These are phyloP conservation scores for Fusarium chaquense DNA, from an alignment of 2,329 filamentous ascomycete species.

Conservation along the genomic window DNA sequence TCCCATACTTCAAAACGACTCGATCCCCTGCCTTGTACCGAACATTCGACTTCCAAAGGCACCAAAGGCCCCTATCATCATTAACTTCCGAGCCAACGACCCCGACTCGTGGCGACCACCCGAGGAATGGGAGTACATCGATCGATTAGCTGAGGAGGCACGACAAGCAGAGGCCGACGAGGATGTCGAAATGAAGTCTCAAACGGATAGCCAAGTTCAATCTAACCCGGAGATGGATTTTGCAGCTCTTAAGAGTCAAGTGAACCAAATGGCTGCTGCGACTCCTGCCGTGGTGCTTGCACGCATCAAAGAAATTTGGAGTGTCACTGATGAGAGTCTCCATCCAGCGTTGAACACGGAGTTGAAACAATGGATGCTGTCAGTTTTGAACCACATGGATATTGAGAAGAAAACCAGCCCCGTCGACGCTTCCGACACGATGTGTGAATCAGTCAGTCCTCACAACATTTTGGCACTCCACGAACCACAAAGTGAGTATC, in stretches of 20 bases:
- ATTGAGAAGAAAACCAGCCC: conserved; percentile 45
- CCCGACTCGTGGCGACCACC: conserved; percentile 61
- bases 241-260: conserved; percentile 24
- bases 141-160: conserved; percentile 5
- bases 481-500: conserved; percentile 60
- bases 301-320: conserved; percentile 60
- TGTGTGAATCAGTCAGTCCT: not conserved
- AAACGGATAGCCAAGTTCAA: not conserved
- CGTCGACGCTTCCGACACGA: conserved; percentile 7
- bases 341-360: conserved; percentile 59
- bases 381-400: conserved; percentile 63
- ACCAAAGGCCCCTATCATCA: conserved; percentile 30
- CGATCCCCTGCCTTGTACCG: conserved; percentile 23
- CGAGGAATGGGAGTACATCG: conserved; percentile 56
- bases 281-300: conserved; percentile 60
- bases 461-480: conserved; percentile 62
- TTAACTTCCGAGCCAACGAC: conserved; percentile 51
- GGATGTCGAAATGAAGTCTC: conserved; percentile 1
- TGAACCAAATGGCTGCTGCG: conserved; percentile 39
- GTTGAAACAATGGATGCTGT: conserved; percentile 71
- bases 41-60: conserved; percentile 12
- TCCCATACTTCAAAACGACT: conserved; percentile 36
- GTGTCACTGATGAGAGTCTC: conserved; percentile 21
- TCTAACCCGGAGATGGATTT: not conserved
- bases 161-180: not conserved